Evolutionary conservation across 2,329 filamentous ascomycete genomes (phyloP), one percentile per base, ranked within the genome.

Genomic region (Alternaria sp.): DNA sequence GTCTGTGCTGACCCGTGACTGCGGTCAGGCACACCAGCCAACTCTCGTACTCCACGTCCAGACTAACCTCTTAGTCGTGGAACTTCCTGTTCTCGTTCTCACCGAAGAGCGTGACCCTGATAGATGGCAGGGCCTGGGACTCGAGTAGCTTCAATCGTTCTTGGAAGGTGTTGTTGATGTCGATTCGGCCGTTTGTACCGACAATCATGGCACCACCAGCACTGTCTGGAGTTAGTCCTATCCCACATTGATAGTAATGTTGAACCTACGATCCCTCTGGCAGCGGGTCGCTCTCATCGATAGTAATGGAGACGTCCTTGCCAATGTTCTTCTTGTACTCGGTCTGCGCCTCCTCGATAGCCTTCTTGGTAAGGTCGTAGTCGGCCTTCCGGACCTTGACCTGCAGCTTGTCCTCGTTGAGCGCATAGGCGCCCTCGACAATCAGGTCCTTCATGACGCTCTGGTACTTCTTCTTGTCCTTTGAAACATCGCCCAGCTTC

Each of bases 111-210:
- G 91, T 91, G 80, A 91, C 88, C 77, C 96, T 88, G 75, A 99
- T 90, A 47, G 89, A 89, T 13, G 96, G 96, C 62, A 97, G 88
- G 55, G 93, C 92, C 71, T 92, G 91, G 61, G 90, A 90, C 83
- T 97, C 91, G 69, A 98, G 88, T 65, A 98, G 86, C 76, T 87
- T 88, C 81, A 99, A 85, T 70, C 96, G 90, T 79, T 97, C 92
- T 80, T 98, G 96, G 72, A 98, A 92, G 59, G 96, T 98, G 85
- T 99, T 98, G 88, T 97, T 94, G 81, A 99, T 95, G 76, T 97
- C 93, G 79, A 99, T 98, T 87, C 95, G 97, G 79, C 96, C 96
- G 69, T 86, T 86, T 71, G 91, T 90, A 68, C 94, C 93, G 59
- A 97, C 83, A 69, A 99, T 89, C 62, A 88, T 80, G 61, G 97